Evolutionary conservation across 108 stramenopile species (phyloP).

Genomic region (Parmales sp.): DNA sequence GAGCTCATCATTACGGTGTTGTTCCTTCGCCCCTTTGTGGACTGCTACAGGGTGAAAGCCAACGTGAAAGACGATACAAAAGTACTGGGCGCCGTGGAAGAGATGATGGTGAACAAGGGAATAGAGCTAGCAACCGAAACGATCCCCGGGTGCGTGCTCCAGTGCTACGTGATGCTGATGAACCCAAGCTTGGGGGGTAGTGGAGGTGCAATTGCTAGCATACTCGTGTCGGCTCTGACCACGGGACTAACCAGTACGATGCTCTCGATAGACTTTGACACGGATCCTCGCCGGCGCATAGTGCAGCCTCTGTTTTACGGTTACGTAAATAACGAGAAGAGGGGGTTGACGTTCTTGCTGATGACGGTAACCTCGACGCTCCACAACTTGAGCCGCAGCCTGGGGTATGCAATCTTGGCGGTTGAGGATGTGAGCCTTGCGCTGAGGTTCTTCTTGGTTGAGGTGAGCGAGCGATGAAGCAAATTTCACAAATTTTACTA

Average conservation of each 20-base stretch:
- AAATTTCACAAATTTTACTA: too few species aligned
- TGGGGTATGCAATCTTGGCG: neutral
- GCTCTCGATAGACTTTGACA: neutral
- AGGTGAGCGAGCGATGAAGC: too few species aligned
- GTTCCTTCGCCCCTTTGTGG: too few species aligned
- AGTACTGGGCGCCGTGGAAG: neutral
- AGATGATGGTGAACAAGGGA: neutral
- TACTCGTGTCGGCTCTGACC: neutral
- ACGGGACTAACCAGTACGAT: neutral
- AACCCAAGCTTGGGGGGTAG: neutral
- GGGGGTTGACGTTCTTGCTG: neutral
- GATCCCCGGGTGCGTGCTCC: neutral
- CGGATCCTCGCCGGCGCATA: neutral
- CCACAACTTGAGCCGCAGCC: neutral
- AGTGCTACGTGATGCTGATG: neutral
- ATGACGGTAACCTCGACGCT: neutral
- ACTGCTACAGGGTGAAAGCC: too few species aligned
- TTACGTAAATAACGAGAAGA: neutral
- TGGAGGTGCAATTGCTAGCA: neutral
- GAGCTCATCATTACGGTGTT: too few species aligned
- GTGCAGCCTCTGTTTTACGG: neutral
- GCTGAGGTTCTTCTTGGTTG: neutral
- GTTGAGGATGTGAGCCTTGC: neutral
- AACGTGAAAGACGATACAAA: neutral
- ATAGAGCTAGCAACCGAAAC: neutral